Conservation (phyloP, 768 basidiomycete species). For the Leccinum broughii region DNA sequence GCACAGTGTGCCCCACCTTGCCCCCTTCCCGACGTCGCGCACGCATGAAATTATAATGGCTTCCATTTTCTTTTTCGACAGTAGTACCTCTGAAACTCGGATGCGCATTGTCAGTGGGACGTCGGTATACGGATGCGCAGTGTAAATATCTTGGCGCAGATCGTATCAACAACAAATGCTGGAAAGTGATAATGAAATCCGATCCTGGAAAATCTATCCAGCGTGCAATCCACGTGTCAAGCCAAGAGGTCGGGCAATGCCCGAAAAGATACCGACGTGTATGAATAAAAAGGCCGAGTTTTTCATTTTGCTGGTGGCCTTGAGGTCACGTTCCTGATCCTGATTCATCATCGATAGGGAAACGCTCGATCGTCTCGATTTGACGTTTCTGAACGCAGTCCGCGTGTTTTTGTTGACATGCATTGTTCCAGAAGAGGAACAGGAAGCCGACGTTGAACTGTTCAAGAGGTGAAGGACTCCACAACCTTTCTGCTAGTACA, state of each 20-base stretch:
- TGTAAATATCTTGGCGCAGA: neutral
- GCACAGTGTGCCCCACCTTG: too few relatives aligned
- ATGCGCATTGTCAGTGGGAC: neutral
- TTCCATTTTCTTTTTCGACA: neutral
- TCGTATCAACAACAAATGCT: neutral
- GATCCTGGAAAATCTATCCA: neutral
- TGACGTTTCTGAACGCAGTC: conserved; percentile 88
- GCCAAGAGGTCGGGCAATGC: neutral
- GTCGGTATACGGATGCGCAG: neutral
- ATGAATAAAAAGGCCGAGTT: neutral
- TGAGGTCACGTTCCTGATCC: conserved; percentile 9
- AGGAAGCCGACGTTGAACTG: conserved; percentile 74
- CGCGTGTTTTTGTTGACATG: conserved; percentile 60
- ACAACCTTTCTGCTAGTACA: neutral
- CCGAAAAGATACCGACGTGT: neutral
- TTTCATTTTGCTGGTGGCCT: neutral
- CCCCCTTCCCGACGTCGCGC: neutral
- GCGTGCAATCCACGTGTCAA: neutral
- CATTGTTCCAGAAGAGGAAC: conserved; percentile 77
- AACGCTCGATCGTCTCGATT: conserved; percentile 94
- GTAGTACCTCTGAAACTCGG: neutral
- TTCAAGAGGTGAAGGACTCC: conserved; percentile 56
- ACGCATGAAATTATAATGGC: neutral
- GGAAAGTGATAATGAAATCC: neutral
- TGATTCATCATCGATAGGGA: conserved; percentile 46